These are phyloP conservation scores for Mortierella antarctica DNA, from an alignment of 192 early-diverging fungal species.

Conservation along the genomic window DNA sequence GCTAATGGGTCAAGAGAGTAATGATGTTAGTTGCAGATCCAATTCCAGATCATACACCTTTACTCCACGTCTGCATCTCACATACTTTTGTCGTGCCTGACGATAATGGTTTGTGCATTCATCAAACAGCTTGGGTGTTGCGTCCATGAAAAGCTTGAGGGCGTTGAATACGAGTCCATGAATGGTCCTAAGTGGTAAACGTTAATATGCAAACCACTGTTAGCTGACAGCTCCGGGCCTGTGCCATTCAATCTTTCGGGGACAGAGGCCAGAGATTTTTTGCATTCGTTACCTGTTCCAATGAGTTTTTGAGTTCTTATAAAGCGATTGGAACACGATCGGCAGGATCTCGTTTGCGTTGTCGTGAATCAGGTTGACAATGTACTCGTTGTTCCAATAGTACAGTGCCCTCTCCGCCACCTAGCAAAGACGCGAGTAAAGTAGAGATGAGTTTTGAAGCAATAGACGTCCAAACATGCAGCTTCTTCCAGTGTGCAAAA, in stretches of 20 bases:
- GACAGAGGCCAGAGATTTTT: too few species aligned
- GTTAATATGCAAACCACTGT: too few species aligned
- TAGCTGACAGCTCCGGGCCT: too few species aligned
- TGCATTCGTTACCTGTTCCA: conserved; percentile 85
- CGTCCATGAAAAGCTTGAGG: conserved; percentile 97
- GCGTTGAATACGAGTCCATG: conserved; percentile 98
- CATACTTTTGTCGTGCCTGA: conserved; percentile 85
- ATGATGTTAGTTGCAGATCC: background rate
- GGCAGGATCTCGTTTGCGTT: conserved; percentile 93
- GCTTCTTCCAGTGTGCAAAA: background rate
- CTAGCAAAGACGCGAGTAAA: conserved; percentile 45
- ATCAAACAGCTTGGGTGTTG: conserved; percentile 95
- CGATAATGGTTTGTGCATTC: conserved; percentile 95
- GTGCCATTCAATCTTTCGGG: background rate
- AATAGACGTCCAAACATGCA: too few species aligned
- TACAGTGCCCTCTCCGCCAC: conserved; percentile 98
- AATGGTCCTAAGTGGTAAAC: conserved; percentile 75
- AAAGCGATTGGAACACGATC: conserved; percentile 95
- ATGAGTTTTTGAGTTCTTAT: conserved; percentile 94
- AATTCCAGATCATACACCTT: background rate
- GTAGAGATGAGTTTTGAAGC: background rate
- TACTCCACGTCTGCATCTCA: background rate
- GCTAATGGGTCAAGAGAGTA: conserved; percentile 42
- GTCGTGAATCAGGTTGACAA: conserved; percentile 94
- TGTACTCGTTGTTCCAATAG: conserved; percentile 99